phyloP scores from a whole-genome alignment of 768 basidiomycete species.

The Wakefieldia striispora region DNA sequence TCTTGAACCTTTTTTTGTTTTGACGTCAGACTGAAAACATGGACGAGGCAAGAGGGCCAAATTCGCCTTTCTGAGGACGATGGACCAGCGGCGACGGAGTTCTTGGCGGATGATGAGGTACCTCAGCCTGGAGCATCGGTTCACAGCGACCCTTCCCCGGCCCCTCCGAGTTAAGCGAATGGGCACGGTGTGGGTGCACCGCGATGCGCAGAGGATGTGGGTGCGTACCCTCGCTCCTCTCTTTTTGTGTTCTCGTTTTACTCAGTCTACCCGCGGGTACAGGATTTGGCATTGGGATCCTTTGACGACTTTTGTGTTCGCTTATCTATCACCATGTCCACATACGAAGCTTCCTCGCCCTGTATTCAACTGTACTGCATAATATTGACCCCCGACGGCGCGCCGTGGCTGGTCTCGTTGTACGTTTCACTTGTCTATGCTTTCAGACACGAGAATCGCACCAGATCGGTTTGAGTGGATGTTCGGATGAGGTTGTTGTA shows the following conservation, averaged over 20 bases:
- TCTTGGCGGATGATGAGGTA: slow-evolving; percentile 55
- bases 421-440: too few relatives aligned
- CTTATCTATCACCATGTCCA: background rate
- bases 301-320: too few relatives aligned
- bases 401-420: too few relatives aligned
- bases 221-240: background rate
- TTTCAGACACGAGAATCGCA: too few relatives aligned
- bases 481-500: too few relatives aligned
- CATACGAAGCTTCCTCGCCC: too few relatives aligned
- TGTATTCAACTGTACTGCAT: too few relatives aligned
- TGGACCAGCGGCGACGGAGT: slow-evolving; percentile 66
- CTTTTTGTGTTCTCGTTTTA: background rate
- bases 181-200: slow-evolving; percentile 3
- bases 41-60: slow-evolving; percentile 50
- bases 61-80: slow-evolving; percentile 72
- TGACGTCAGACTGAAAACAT: slow-evolving; percentile 51
- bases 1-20: too few relatives aligned
- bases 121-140: slow-evolving; percentile 40
- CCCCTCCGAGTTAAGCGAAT: slow-evolving; percentile 7
- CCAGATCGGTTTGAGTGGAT: too few relatives aligned
- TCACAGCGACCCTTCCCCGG: slow-evolving; percentile 22
- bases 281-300: too few relatives aligned
- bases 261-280: background rate
- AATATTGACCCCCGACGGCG: background rate
- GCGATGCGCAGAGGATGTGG: background rate